Percentiles rank a stretch among this genome's conserved stretches.
These are phyloP conservation scores for Solanum bulbocastanum DNA, from an alignment of 257 asterid species.

Conservation along the genomic window DNA sequence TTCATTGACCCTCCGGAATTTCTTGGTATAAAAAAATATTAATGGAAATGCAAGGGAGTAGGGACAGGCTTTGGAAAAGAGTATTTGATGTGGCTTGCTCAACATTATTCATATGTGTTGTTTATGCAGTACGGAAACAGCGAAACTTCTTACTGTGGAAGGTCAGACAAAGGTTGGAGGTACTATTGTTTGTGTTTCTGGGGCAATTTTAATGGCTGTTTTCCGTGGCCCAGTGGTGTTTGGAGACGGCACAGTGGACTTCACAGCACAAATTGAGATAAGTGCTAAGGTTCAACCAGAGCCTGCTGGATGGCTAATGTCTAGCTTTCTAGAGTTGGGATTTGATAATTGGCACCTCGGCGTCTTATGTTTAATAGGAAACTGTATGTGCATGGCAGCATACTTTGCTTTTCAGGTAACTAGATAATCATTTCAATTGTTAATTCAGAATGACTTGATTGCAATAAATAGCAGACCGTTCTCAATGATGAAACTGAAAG, in stretches of 20 bases:
- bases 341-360: constrained; percentile 87
- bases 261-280: constrained; percentile 41
- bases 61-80: background rate
- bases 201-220: constrained; percentile 80
- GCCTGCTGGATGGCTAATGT: constrained; percentile 66
- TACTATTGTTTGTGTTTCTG: constrained; percentile 76
- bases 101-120: constrained; percentile 18
- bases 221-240: constrained; percentile 83
- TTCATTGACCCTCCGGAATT: too few species aligned
- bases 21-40: background rate
- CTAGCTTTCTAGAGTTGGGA: constrained; percentile 52
- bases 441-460: background rate
- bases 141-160: constrained; percentile 56
- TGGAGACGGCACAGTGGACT: constrained; percentile 54
- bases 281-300: constrained; percentile 84
- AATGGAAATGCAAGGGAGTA: background rate
- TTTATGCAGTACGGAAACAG: constrained; percentile 81
- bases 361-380: constrained; percentile 80
- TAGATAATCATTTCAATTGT: background rate
- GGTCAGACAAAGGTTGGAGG: constrained; percentile 94
- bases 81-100: background rate
- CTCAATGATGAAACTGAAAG: background rate
- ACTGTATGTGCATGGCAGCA: constrained; percentile 92
- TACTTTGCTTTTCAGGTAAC: constrained; percentile 85
- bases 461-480: background rate